Percentiles rank a stretch among this genome's conserved stretches.
These are phyloP conservation scores for Sextonia rubra DNA, from an alignment of 164 flowering plant genomes.

Conservation along the genomic window DNA sequence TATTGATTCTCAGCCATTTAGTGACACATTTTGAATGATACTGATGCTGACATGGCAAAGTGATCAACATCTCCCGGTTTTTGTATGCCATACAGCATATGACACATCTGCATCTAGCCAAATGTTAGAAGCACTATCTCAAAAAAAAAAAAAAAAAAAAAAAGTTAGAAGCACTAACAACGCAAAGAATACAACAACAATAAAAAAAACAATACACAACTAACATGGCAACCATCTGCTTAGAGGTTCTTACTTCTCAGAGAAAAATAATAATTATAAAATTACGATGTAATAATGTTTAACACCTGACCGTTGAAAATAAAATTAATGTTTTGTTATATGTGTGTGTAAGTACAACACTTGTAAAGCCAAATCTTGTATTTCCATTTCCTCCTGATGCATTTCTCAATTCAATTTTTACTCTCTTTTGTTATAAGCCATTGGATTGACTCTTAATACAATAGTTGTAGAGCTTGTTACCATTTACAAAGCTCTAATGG, in stretches of 20 bases:
- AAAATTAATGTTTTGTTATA: neutral
- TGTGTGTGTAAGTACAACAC: too few relatives aligned
- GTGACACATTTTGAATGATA: conserved; percentile 58
- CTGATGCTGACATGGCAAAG: conserved; percentile 65
- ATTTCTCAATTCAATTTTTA: too few relatives aligned
- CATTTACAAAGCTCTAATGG: too few relatives aligned
- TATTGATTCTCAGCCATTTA: conserved; percentile 59
- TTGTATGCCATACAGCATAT: conserved; percentile 62
- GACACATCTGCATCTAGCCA: conserved; percentile 47
- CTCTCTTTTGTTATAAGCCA: too few relatives aligned
- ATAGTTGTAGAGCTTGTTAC: too few relatives aligned
- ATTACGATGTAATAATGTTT: neutral
- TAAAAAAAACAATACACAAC: neutral
- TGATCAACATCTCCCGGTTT: conserved; percentile 43
- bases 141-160: too few relatives aligned
- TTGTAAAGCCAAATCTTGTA: too few relatives aligned
- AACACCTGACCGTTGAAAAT: neutral
- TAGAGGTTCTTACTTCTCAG: neutral
- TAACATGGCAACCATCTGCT: neutral
- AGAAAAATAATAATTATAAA: neutral
- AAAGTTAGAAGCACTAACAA: neutral
- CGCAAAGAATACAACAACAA: neutral
- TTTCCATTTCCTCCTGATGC: too few relatives aligned
- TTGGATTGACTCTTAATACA: too few relatives aligned
- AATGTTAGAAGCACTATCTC: neutral